Base-by-base conservation (phyloP, 139 green algal genomes). In the Tetradesmus obliquus region DNA sequence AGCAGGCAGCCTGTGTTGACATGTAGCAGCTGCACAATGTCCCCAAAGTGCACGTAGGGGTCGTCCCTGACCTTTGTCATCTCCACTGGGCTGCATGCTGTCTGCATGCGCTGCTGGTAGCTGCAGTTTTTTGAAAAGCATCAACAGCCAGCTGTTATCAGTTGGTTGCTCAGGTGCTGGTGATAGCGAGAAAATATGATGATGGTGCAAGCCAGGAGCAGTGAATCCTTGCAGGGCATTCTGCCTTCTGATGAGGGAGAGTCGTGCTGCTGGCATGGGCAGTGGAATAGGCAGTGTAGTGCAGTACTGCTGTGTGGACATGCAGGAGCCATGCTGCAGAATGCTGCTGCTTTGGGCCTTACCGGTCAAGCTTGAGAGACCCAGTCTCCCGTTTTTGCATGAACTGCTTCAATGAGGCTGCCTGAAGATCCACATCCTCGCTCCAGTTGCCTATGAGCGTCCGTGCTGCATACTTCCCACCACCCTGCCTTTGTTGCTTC, bases 371-470 rank as follows among this genome's bases (percentile, higher is more conserved):
- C 79, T 91, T 93, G 0, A 96, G 90, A 5, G 90, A 92, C 3
- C 94, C 95, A 1, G 85, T 91, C 19, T 79, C 81, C 57, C 94
- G 95, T 79, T 92, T 93, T 4, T 91, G 69, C 17, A 96, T 57
- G 8, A 96, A 82, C 15, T 95, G 94, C 82, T 96, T 96, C 1
- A 96, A 84, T 19, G 93, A 88, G 0, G 94, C 94, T 79, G 93
- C 66, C 58, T 94, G 90, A 22, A 96, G 86, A 72, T 96, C 95
- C 9, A 94, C 32, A 22, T 97, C 96, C 82, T 97, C 96, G 15
- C 92, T 94, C 93, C 94, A 97, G 84, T 97, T 97, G 0, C 95
- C 96, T 66, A 97, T 93, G 12, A 96, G 80, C 9, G 55, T 82
- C 2, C 45, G 55, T 2, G 90, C 32, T 74, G 69, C 81, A 85